These are phyloP conservation scores for Tephrocybe sp. DNA, from an alignment of 768 basidiomycete species.

Conservation along the genomic window DNA sequence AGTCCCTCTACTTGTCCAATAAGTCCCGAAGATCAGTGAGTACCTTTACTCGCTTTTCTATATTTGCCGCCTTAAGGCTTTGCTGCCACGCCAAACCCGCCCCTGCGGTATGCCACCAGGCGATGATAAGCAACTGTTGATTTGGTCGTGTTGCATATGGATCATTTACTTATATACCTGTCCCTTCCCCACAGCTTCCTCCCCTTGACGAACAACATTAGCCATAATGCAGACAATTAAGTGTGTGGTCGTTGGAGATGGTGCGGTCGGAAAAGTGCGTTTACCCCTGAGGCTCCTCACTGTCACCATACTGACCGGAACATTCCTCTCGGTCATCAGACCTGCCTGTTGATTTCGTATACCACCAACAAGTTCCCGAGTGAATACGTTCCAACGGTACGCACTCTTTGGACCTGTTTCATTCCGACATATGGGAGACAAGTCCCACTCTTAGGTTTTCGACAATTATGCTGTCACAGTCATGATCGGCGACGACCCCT, in stretches of 20 bases:
- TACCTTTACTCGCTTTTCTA: conserved; percentile 10
- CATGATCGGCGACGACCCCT: conserved; percentile 99
- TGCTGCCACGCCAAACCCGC: conserved; percentile 35
- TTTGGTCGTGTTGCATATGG: conserved; percentile 13
- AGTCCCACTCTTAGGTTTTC: conserved; percentile 62
- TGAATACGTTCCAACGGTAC: conserved; percentile 97
- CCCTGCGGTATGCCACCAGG: conserved; percentile 24
- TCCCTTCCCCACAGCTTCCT: conserved; percentile 11
- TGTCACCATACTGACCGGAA: conserved; percentile 6
- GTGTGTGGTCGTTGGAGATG: conserved; percentile 96
- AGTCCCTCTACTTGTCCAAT: conserved; percentile 20
- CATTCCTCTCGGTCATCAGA: conserved; percentile 44
- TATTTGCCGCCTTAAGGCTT: conserved; percentile 37
- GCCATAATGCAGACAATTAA: conserved; percentile 92
- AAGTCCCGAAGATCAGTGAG: conserved; percentile 19
- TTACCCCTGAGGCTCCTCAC: conserved; percentile 5
- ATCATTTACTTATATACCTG: conserved; percentile 19
- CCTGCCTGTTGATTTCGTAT: conserved; percentile 95
- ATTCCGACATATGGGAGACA: conserved; percentile 19
- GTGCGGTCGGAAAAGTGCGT: conserved; percentile 96
- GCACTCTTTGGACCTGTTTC: conserved; percentile 34
- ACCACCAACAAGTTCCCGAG: conserved; percentile 98
- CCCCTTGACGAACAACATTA: conserved; percentile 13
- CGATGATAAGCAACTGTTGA: conserved; percentile 24
- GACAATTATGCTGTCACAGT: conserved; percentile 99